These are phyloP conservation scores for Cicer pinnatifidum DNA, from an alignment of 306 rosid genomes.

Conservation along the genomic window DNA sequence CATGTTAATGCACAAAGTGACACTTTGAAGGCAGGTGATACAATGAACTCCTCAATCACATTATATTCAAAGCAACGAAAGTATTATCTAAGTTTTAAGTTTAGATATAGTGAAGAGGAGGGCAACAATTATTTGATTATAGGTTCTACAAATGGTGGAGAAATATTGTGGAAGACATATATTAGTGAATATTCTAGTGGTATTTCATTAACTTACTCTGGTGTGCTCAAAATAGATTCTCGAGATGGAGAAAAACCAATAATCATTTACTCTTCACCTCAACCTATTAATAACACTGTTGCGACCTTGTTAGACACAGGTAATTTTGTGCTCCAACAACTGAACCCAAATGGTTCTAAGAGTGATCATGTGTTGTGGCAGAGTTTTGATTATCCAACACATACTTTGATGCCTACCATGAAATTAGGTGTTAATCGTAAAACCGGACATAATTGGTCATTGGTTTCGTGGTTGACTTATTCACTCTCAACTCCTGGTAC, in stretches of 20 bases:
- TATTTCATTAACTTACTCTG: slow-evolving; percentile 18
- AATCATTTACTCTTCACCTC: slow-evolving; percentile 32
- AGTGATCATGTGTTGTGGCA: slow-evolving; percentile 33
- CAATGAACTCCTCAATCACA: background rate
- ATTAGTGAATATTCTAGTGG: background rate
- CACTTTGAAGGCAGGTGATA: slow-evolving; percentile 35
- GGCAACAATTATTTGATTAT: background rate
- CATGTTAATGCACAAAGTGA: background rate
- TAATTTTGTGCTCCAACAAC: slow-evolving; percentile 43
- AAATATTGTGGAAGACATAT: slow-evolving; percentile 10
- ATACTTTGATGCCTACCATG: slow-evolving; percentile 34
- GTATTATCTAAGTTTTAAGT: background rate
- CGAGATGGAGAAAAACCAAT: background rate
- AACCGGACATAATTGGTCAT: background rate
- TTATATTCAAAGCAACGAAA: background rate
- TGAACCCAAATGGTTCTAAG: slow-evolving; percentile 20
- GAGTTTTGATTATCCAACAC: slow-evolving; percentile 43
- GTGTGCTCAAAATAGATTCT: slow-evolving; percentile 34
- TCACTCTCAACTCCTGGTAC: background rate
- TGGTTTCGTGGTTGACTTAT: background rate
- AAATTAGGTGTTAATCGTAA: slow-evolving; percentile 44
- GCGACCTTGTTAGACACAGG: slow-evolving; percentile 42
- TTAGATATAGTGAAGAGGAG: accelerated
- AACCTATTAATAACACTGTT: background rate
- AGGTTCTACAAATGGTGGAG: accelerated